A percentile compares a stretch with the other conserved stretches of the same genome.
Conservation (phyloP, 495 filamentous ascomycete species). For the Penicillium crystallinum region DNA sequence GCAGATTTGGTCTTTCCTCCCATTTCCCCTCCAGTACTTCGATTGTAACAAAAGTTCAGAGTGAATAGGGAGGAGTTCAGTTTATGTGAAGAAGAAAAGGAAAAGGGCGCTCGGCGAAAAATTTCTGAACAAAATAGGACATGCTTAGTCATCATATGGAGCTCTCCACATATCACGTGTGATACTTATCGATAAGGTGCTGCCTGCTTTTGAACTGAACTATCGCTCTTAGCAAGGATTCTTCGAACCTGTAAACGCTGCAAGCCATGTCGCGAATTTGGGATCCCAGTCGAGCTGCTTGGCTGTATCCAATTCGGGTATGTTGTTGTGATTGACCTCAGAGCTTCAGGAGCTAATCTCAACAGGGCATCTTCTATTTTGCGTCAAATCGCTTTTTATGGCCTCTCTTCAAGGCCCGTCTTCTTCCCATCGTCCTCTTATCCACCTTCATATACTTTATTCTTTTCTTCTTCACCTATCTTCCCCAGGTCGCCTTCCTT, state of each 20-base stretch:
- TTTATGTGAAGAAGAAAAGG: constrained; percentile 39
- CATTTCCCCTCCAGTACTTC: constrained; percentile 46
- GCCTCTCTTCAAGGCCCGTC: constrained; percentile 54
- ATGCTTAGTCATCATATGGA: not conserved
- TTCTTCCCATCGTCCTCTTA: constrained; percentile 54
- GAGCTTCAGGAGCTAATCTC: not conserved
- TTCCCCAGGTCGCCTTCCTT: constrained; percentile 59
- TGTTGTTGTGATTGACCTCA: not conserved
- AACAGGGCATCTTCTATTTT: constrained; percentile 58
- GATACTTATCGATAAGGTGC: constrained; percentile 43
- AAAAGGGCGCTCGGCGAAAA: constrained; percentile 23
- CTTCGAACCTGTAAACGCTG: not conserved
- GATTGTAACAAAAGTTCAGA: constrained; percentile 39
- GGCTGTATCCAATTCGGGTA: constrained; percentile 54
- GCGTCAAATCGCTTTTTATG: constrained; percentile 56
- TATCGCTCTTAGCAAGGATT: not conserved
- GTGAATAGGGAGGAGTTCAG: constrained; percentile 46
- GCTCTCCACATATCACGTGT: constrained; percentile 16
- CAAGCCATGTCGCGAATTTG: constrained; percentile 19
- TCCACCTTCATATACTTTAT: constrained; percentile 55
- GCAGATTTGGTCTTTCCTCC: constrained; percentile 42
- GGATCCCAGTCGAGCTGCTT: constrained; percentile 40
- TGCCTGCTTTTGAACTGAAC: not conserved
- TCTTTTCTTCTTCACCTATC: constrained; percentile 58
- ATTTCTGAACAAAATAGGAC: constrained; percentile 16